phyloP scores from a whole-genome alignment of 805 yeast species.

The Isabelozyma gotoi region DNA sequence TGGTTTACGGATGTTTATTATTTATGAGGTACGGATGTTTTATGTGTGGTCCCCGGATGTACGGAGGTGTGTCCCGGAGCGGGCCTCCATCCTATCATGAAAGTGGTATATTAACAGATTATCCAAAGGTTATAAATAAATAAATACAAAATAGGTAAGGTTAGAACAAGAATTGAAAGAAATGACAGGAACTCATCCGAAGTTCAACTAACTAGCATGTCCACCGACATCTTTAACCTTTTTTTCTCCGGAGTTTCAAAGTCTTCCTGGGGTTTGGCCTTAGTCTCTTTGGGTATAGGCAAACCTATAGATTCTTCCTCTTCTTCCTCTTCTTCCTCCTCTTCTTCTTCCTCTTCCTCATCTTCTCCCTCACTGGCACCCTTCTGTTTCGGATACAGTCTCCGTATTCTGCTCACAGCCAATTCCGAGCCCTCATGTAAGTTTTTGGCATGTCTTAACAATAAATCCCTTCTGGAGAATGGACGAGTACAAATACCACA shows the following conservation, averaged over 20 bases:
- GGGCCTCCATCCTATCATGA: not conserved
- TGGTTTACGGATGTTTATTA: not conserved
- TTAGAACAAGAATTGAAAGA: not conserved
- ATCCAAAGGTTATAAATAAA: not conserved
- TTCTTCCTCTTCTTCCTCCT: slow-evolving; percentile 4
- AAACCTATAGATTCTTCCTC: slow-evolving; percentile 1
- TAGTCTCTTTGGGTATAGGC: not conserved
- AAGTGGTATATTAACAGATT: not conserved
- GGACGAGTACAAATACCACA: slow-evolving; percentile 47
- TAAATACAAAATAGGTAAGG: not conserved
- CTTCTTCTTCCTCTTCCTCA: slow-evolving; percentile 8
- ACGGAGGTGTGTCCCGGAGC: not conserved
- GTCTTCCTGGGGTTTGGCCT: slow-evolving; percentile 2
- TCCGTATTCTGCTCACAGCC: slow-evolving; percentile 43
- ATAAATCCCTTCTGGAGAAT: slow-evolving; percentile 41
- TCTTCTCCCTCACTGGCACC: slow-evolving; percentile 5
- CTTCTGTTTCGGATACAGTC: slow-evolving; percentile 26
- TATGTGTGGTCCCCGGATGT: not conserved
- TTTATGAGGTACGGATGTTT: not conserved
- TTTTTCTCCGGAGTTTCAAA: slow-evolving; percentile 30
- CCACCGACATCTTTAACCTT: slow-evolving; percentile 39
- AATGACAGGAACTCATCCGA: not conserved
- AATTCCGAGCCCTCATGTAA: slow-evolving; percentile 43
- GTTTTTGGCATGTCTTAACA: slow-evolving; percentile 45
- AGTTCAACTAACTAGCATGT: slow-evolving; percentile 42